phyloP scores from a whole-genome alignment of 495 filamentous ascomycete species.

The Astrothelium subdiscretum region DNA sequence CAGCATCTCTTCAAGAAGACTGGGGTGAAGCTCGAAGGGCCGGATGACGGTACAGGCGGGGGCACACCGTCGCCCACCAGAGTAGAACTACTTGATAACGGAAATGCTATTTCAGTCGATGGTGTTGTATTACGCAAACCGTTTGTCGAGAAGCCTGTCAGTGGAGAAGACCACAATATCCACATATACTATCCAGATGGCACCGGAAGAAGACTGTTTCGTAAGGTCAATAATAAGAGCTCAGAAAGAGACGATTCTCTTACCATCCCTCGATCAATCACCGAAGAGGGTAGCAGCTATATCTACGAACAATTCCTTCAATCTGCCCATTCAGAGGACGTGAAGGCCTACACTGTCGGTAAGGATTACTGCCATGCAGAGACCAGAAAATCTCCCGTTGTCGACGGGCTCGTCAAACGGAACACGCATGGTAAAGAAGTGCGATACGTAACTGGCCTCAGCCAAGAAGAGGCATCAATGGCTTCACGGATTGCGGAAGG shows the following conservation, averaged over 20 bases:
- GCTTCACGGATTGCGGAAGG: conserved; percentile 80
- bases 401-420: conserved; percentile 87
- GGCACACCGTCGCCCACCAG: conserved; percentile 44
- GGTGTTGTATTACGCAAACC: conserved; percentile 74
- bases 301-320: conserved; percentile 95
- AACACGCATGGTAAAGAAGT: conserved; percentile 97
- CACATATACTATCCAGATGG: conserved; percentile 91
- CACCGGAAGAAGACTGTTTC: conserved; percentile 82
- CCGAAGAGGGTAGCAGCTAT: conserved; percentile 68
- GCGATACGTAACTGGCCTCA: conserved; percentile 80
- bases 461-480: conserved; percentile 68
- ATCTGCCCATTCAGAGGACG: conserved; percentile 92
- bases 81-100: conserved; percentile 75
- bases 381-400: conserved; percentile 91
- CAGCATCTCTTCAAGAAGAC: conserved; percentile 67
- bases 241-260: conserved; percentile 78
- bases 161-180: conserved; percentile 97
- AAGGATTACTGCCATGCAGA: conserved; percentile 91
- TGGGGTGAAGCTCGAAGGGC: conserved; percentile 65
- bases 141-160: conserved; percentile 97
- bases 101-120: conserved; percentile 79
- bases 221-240: conserved; percentile 96
- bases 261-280: conserved; percentile 63
- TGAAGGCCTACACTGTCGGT: conserved; percentile 97
- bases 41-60: conserved; percentile 59